Evolutionary conservation across 352 stramenopile genomes (phyloP).

Genomic region (Globisporangium splendens): DNA sequence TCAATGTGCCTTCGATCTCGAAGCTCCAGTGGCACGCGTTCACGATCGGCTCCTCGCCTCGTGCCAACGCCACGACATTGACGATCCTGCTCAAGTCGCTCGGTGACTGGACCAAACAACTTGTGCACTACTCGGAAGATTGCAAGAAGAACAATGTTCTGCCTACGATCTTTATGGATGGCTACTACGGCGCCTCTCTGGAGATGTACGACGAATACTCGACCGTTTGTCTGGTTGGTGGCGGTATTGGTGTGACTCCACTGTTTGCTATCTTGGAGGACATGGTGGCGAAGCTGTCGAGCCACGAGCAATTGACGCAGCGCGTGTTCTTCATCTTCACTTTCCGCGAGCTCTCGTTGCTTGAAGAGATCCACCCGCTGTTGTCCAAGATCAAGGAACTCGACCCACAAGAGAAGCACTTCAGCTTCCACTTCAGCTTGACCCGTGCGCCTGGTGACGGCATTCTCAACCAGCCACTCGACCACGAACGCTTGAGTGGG

Average conservation of each 20-base stretch:
- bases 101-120: constrained; percentile 6
- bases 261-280: constrained; percentile 20
- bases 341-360: constrained; percentile 21
- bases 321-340: constrained; percentile 21
- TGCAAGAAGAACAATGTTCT: constrained; percentile 20
- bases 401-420: constrained; percentile 15
- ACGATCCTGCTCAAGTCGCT: constrained; percentile 16
- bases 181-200: constrained; percentile 27
- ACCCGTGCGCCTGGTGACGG: constrained; percentile 11
- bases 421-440: constrained; percentile 23
- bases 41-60: constrained; percentile 31
- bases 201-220: constrained; percentile 24
- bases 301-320: constrained; percentile 6
- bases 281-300: constrained; percentile 2
- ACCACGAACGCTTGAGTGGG: no score
- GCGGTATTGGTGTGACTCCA: constrained; percentile 30
- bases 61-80: constrained; percentile 11
- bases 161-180: constrained; percentile 30
- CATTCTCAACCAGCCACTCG: no score
- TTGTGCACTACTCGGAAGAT: constrained; percentile 25
- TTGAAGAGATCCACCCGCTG: constrained; percentile 20
- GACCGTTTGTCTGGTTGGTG: constrained; percentile 20
- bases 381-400: constrained; percentile 8
- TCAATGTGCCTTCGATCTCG: constrained; percentile 32
- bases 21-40: constrained; percentile 45